Percentiles rank a stretch among this genome's conserved stretches.
phyloP scores from a whole-genome alignment of 495 filamentous ascomycete species.

The Aspergillus kassunensis region DNA sequence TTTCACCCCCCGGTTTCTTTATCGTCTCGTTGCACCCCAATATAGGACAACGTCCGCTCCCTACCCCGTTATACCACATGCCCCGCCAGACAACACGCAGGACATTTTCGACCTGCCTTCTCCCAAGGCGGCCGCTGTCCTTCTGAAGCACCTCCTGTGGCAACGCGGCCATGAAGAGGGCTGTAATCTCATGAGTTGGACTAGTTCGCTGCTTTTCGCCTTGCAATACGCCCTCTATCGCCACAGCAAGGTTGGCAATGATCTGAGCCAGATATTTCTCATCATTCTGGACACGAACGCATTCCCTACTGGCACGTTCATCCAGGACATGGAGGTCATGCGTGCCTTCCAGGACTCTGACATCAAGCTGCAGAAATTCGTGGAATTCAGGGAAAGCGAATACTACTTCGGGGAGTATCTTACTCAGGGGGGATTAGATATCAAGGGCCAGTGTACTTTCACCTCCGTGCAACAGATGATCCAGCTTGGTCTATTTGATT shows the following conservation, averaged over 20 bases:
- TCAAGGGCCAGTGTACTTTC: constrained; percentile 17
- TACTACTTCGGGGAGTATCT: constrained; percentile 37
- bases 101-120: constrained; percentile 6
- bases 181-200: constrained; percentile 36
- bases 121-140: neutral
- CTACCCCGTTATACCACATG: neutral
- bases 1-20: constrained; percentile 5
- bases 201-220: constrained; percentile 34
- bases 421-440: constrained; percentile 30
- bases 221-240: constrained; percentile 32
- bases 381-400: constrained; percentile 1
- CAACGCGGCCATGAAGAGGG: constrained; percentile 4
- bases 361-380: constrained; percentile 10
- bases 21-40: constrained; percentile 4
- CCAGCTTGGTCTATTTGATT: constrained; percentile 1
- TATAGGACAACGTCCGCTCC: neutral
- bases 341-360: constrained; percentile 17
- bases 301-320: constrained; percentile 27
- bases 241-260: constrained; percentile 5
- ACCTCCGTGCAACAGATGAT: constrained; percentile 8
- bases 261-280: constrained; percentile 23
- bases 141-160: constrained; percentile 29
- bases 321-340: constrained; percentile 29
- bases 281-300: constrained; percentile 26
- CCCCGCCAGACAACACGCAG: neutral